Base-by-base conservation (phyloP, 495 filamentous ascomycete species). In the Friedmanniomyces simplex region DNA sequence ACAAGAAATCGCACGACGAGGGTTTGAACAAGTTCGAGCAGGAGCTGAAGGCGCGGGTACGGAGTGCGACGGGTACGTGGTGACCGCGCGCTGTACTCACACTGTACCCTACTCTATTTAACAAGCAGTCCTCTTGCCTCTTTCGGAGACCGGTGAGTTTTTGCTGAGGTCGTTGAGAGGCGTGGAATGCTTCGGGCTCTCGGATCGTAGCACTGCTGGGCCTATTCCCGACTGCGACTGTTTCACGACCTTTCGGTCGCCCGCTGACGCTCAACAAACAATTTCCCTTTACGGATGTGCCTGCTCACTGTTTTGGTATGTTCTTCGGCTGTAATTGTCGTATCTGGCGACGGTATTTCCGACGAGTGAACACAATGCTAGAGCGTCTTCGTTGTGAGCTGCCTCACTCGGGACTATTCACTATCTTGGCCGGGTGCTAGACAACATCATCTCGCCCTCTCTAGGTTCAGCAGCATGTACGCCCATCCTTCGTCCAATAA, bases 1-100 rank as follows among this genome's bases (percentile, higher is more conserved):
- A 52, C 39, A 58, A 58, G 42, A 50, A 51, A 30, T 21, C 25
- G 16, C 57, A 63, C 24, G 61, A 63, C 2, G 57, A 55, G 28
- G 53, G 61, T 16, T 16, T 60, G 16, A 6, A 48, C 8, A 52
- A 63, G 28, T 53, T 63, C 25, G 61, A 63, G 32, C 25, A 52
- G 49, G 55, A 63, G n/a, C 36, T 63, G 37, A 59, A 55, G 57
- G 22, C 50, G 51, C 47, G 57, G 1, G 57, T 60, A n/a, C 43
- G 61, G 12, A 52, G 34, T 32, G 61, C 61, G 25, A 63, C 57
- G 12, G 57, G 61, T 1, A 63, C 61, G 1, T 63, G 60, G 60
- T 62, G 55, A 62, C 4, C n/a, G n/a, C n/a, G n/a, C 39, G 4
- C 4, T 43, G 14, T 43, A n/a, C 14, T 8, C 20, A 24, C 21